Evolutionary conservation across 1,284 basidiomycete genomes (phyloP).

Genomic region (Dichomitus squalens): DNA sequence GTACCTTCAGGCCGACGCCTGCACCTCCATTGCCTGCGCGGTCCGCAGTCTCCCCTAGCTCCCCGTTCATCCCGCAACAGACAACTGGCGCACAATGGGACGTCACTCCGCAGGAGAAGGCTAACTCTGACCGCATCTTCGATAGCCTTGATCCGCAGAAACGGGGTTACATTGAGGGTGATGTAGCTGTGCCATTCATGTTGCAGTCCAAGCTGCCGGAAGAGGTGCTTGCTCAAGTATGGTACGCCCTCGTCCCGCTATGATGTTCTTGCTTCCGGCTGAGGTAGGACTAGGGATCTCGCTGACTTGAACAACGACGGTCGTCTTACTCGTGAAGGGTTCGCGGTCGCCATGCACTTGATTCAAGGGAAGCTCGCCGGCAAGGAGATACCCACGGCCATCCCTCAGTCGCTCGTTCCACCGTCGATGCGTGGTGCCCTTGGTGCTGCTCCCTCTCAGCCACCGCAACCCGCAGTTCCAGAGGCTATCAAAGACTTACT

Average conservation of each 20-base stretch:
- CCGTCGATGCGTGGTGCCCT: slow-evolving; percentile 64
- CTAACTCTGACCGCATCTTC: slow-evolving; percentile 82
- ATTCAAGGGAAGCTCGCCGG: slow-evolving; percentile 90
- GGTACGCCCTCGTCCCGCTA: slow-evolving; percentile 54
- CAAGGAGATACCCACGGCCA: slow-evolving; percentile 72
- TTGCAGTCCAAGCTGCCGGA: slow-evolving; percentile 88
- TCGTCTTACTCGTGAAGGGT: slow-evolving; percentile 87
- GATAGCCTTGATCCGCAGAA: slow-evolving; percentile 78
- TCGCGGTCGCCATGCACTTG: slow-evolving; percentile 95
- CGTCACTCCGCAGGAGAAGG: slow-evolving; percentile 83
- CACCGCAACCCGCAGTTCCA: slow-evolving; percentile 38
- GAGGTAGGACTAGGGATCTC: slow-evolving; percentile 73
- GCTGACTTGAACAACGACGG: slow-evolving; percentile 92
- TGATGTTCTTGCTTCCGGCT: slow-evolving; percentile 1
- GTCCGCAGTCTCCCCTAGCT: slow-evolving; percentile 32
- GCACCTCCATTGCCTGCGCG: slow-evolving; percentile 50
- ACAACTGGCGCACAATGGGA: slow-evolving; percentile 66
- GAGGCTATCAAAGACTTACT: slow-evolving; percentile 47
- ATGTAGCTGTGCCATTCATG: slow-evolving; percentile 96
- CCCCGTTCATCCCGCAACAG: slow-evolving; percentile 27
- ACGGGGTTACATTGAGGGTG: slow-evolving; percentile 87
- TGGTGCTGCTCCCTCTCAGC: slow-evolving; percentile 15
- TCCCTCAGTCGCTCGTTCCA: slow-evolving; percentile 82
- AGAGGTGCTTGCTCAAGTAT: slow-evolving; percentile 86
- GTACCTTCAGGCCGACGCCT: slow-evolving; percentile 47